Base-by-base conservation (phyloP, 495 filamentous ascomycete genomes). In the Talaromyces nanjingensis region DNA sequence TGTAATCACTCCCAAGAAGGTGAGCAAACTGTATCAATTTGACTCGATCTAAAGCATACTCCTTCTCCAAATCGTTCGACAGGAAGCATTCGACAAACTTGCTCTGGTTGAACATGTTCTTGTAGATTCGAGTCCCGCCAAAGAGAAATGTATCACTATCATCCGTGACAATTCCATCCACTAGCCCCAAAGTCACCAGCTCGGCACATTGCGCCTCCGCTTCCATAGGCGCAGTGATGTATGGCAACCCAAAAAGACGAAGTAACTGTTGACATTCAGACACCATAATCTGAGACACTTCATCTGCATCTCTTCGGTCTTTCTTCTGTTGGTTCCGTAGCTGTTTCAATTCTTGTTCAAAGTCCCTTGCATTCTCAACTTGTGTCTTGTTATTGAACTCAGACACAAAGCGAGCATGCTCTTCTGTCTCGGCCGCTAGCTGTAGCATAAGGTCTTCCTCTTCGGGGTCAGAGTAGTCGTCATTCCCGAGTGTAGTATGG, bases 81-180 rank as follows among this genome's bases (percentile, higher is more conserved):
- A 98, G 84, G 68, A 97, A 98, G 74, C 94, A 98, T 76, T 98
- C 96, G 49, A 98, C 94, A 68, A 88, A 96, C 68, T 98, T 98
- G 75, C 92, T 90, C 69, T 89, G 88, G 73, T 96, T 98, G 83
- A 98, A 98, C 92, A 98, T 96, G 78, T 98, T 97, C 66, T 98
- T 97, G 80, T 98, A 98, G 18, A 98, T 89, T 16, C 94, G 83
- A 0, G 92, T 98, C 33, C 94, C 94, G 47, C 94, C 94, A 70
- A 98, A 98, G 12, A 98, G 84, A 71, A 98, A 98, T n/a, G 87
- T 92, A 80, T 98, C 94, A 12, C 86, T 91, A 71, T 98, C 94
- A 69, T 98, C 94, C 0, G 94, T 98, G n/a, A 98, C 92, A 67
- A 98, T 96, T 9, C 94, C 94, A 71, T 98, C 94, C 24, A 98